These are phyloP conservation scores for Paraphaeosphaeria minitans DNA, from an alignment of 2,329 filamentous ascomycete genomes.

Conservation along the genomic window DNA sequence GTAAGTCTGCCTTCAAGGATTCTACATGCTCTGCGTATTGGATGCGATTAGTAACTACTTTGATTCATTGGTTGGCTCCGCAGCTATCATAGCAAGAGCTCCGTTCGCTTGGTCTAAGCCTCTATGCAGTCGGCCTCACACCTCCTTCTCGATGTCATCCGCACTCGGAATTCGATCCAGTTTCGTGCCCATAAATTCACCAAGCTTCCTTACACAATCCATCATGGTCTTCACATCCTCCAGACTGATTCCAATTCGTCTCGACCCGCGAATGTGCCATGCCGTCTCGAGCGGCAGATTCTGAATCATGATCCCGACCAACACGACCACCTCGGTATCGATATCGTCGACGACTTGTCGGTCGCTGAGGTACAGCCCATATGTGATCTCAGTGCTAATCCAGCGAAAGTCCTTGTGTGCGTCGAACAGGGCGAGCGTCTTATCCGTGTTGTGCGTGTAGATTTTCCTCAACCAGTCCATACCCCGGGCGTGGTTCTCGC, in stretches of 20 bases:
- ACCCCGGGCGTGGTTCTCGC: conserved; percentile 57
- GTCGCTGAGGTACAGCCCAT: conserved; percentile 61
- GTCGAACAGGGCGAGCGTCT: conserved; percentile 21
- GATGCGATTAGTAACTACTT: background rate
- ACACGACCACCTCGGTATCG: conserved; percentile 59
- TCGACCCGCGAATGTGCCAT: conserved; percentile 59
- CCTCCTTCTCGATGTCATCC: conserved; percentile 25
- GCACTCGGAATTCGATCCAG: conserved; percentile 20
- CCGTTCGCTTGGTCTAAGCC: background rate
- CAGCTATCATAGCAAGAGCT: background rate
- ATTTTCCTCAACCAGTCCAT: conserved; percentile 61
- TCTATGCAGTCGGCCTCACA: conserved; percentile 3
- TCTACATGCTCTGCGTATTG: background rate
- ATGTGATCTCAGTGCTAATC: conserved; percentile 50
- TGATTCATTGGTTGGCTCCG: background rate
- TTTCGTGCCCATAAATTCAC: conserved; percentile 20
- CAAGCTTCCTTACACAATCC: conserved; percentile 32
- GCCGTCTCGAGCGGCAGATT: conserved; percentile 57
- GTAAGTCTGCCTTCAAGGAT: background rate
- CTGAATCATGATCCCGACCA: conserved; percentile 61
- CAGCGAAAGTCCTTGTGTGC: conserved; percentile 25
- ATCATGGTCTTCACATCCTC: conserved; percentile 50
- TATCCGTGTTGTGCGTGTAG: conserved; percentile 55
- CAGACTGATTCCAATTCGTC: conserved; percentile 52
- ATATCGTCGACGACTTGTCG: conserved; percentile 57